phyloP scores from a whole-genome alignment of 2,329 filamentous ascomycete species.

The Hirsutella thompsonii region DNA sequence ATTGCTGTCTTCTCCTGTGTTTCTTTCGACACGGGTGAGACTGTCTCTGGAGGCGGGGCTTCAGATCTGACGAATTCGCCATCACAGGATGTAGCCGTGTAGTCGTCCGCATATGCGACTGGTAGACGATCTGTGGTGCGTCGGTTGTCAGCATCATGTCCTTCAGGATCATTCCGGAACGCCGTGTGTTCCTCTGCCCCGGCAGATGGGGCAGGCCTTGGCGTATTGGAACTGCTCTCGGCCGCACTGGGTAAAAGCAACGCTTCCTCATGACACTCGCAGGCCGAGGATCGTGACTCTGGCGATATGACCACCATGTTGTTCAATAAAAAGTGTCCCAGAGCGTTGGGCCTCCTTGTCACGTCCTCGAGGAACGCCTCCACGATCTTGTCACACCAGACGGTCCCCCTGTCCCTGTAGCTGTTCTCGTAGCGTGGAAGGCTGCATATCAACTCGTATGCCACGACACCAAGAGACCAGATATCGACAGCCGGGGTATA shows the following conservation, averaged over 20 bases:
- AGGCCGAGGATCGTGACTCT: constrained; percentile 1
- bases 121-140: background rate
- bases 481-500: constrained; percentile 85
- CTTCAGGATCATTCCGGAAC: background rate
- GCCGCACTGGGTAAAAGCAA: no score
- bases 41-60: constrained; percentile 1
- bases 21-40: background rate
- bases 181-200: background rate
- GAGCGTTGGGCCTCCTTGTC: background rate
- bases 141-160: background rate
- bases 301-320: constrained; percentile 1
- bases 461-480: constrained; percentile 81
- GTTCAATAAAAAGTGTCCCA: background rate
- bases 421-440: constrained; percentile 3
- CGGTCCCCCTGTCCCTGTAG: background rate
- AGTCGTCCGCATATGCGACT: no score
- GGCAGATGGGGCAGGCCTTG: background rate
- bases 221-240: background rate
- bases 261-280: background rate
- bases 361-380: background rate
- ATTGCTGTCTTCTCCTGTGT: background rate
- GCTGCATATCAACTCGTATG: background rate
- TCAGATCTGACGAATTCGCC: background rate
- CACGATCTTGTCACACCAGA: constrained; percentile 1
- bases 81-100: no score